phyloP scores from a whole-genome alignment of 176 grass and related monocot genomes.

The Bromus sterilis region DNA sequence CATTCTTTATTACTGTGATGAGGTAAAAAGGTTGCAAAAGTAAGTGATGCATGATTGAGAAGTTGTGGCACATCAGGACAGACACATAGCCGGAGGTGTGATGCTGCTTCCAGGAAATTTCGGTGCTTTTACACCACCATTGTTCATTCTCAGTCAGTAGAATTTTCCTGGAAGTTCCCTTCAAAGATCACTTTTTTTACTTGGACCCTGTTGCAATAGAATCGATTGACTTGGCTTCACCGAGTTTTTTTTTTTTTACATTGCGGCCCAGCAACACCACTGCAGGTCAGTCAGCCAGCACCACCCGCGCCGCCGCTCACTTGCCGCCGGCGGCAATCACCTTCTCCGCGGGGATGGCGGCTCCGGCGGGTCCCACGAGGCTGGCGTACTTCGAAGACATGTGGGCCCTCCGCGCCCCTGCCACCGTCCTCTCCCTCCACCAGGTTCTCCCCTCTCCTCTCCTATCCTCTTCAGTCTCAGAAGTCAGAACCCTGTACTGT shows the following conservation, averaged over 20 bases:
- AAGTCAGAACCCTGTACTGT: neutral
- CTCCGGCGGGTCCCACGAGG: conserved; percentile 21
- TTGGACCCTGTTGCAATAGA: too few species aligned
- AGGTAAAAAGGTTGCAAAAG: too few species aligned
- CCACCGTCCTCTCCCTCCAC: conserved; percentile 39
- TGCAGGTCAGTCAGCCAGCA: neutral
- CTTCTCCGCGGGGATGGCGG: conserved; percentile 17
- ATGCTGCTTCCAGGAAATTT: neutral
- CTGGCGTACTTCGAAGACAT: conserved; percentile 85
- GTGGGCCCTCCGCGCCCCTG: conserved; percentile 40
- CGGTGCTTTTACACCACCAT: too few species aligned
- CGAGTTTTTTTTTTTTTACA: too few species aligned
- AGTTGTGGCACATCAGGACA: too few species aligned
- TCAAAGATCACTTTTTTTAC: neutral
- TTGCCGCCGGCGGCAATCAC: neutral
- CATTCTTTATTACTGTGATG: too few species aligned
- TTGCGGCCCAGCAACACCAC: neutral
- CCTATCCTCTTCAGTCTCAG: neutral
- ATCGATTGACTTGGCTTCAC: too few species aligned
- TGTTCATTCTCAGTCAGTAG: too few species aligned
- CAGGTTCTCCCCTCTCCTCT: conserved; percentile 18
- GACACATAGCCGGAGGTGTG: neutral
- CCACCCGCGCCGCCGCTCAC: neutral
- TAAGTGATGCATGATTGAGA: too few species aligned
- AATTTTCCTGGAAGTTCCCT: too few species aligned